A percentile compares a stretch with the other conserved stretches of the same genome.
Conservation (phyloP, 495 filamentous ascomycete species). For the Penicillium odoratum region DNA sequence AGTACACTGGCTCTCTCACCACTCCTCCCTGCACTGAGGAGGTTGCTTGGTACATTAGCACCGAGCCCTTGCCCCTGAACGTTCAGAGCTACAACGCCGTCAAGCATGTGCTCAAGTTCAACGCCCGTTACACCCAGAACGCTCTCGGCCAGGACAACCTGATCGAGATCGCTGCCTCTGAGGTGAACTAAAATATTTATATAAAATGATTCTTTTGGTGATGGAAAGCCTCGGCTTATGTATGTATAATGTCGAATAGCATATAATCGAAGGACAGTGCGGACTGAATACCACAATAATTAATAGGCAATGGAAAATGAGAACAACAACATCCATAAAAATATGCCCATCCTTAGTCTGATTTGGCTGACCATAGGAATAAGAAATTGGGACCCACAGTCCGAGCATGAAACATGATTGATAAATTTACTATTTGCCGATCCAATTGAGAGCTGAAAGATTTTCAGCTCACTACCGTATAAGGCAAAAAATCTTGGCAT, state of each 20-base stretch:
- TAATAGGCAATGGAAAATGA: not conserved
- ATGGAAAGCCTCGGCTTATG: not conserved
- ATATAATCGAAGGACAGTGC: not conserved
- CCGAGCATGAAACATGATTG: not conserved
- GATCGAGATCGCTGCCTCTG: constrained; percentile 34
- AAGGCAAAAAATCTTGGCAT: not conserved
- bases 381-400: not conserved
- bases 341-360: not conserved
- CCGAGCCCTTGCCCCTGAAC: constrained; percentile 51
- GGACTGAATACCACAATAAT: not conserved
- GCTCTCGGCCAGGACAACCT: constrained; percentile 53
- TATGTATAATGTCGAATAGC: not conserved
- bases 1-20: constrained; percentile 64
- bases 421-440: not conserved
- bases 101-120: constrained; percentile 64
- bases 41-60: constrained; percentile 57
- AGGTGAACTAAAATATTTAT: constrained; percentile 13
- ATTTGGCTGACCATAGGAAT: not conserved
- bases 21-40: constrained; percentile 68
- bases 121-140: constrained; percentile 63
- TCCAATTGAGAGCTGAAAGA: not conserved
- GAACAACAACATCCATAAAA: not conserved
- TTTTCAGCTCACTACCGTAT: not conserved
- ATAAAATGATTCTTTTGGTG: not conserved
- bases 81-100: constrained; percentile 53